A percentile compares a stretch with the other conserved stretches of the same genome.
These are phyloP conservation scores for Dunaliella primolecta DNA, from an alignment of 139 green algal species.

Conservation along the genomic window DNA sequence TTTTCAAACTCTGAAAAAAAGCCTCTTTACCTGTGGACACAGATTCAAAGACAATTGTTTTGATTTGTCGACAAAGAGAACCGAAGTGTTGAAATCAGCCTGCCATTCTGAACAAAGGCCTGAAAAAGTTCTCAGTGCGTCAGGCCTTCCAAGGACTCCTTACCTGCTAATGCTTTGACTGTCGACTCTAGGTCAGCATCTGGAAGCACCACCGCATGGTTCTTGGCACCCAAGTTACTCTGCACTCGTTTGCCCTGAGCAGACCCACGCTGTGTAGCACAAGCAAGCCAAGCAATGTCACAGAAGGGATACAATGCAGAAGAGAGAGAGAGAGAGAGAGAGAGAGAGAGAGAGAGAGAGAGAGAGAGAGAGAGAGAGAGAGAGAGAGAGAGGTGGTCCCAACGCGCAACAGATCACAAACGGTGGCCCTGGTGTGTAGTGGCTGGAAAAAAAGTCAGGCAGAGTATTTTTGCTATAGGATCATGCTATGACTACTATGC, in stretches of 20 bases:
- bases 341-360: not conserved
- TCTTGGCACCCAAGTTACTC: slow-evolving; percentile 95
- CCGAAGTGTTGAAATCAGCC: too few relatives aligned
- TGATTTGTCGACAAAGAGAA: too few relatives aligned
- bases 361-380: not conserved
- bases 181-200: slow-evolving; percentile 83
- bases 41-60: too few relatives aligned
- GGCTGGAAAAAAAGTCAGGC: not conserved
- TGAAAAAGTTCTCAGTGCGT: too few relatives aligned
- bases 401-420: not conserved
- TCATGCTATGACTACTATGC: too few relatives aligned
- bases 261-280: slow-evolving; percentile 41
- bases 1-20: too few relatives aligned
- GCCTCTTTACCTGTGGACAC: too few relatives aligned
- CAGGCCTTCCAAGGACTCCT: too few relatives aligned
- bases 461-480: too few relatives aligned
- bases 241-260: slow-evolving; percentile 89
- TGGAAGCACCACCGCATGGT: slow-evolving; percentile 94
- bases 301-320: not conserved
- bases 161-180: slow-evolving; percentile 65
- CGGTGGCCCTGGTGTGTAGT: not conserved
- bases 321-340: not conserved
- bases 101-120: too few relatives aligned
- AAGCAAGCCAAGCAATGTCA: not conserved
- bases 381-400: not conserved